These are phyloP conservation scores for Penicillium hordei DNA, from an alignment of 2,329 filamentous ascomycete species.

Conservation along the genomic window DNA sequence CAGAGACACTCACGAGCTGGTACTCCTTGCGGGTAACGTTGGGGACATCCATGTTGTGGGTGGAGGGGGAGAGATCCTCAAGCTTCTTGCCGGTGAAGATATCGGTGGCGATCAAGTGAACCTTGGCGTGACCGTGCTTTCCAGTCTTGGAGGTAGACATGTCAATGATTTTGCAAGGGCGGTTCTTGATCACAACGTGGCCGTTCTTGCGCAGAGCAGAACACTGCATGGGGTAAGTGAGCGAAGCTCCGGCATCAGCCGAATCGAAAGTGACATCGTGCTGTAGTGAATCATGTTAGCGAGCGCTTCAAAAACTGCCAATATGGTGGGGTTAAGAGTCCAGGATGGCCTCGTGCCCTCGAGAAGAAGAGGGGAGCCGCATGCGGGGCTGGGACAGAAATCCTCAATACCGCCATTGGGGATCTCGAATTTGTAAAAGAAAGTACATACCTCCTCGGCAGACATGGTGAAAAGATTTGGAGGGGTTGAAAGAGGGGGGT, in stretches of 20 bases:
- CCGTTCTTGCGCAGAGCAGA: constrained; percentile 99
- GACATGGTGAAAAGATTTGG: constrained; percentile 54
- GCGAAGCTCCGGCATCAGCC: constrained; percentile 92
- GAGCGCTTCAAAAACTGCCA: constrained; percentile 19
- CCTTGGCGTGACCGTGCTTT: constrained; percentile 99
- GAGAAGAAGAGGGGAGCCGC: constrained; percentile 24
- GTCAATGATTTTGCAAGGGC: constrained; percentile 99
- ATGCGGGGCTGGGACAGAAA: constrained; percentile 31
- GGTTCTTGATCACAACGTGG: constrained; percentile 96
- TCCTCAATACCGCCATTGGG: constrained; percentile 17
- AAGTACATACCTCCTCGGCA: constrained; percentile 62
- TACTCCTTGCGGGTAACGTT: constrained; percentile 88
- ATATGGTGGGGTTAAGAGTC: neutral
- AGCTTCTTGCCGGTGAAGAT: constrained; percentile 99
- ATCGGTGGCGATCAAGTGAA: constrained; percentile 95
- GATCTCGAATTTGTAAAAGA: constrained; percentile 1
- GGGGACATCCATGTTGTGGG: constrained; percentile 84
- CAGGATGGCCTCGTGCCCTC: constrained; percentile 17
- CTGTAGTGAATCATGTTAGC: constrained; percentile 39
- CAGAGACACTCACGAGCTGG: constrained; percentile 73
- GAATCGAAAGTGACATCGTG: constrained; percentile 82
- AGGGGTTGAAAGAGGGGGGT: constrained; percentile 21
- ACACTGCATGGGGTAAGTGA: constrained; percentile 97
- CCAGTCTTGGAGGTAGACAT: constrained; percentile 99
- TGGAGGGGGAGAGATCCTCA: constrained; percentile 97